These are phyloP conservation scores for Colletotrichum caudatum DNA, from an alignment of 2,329 filamentous ascomycete genomes.

Conservation along the genomic window DNA sequence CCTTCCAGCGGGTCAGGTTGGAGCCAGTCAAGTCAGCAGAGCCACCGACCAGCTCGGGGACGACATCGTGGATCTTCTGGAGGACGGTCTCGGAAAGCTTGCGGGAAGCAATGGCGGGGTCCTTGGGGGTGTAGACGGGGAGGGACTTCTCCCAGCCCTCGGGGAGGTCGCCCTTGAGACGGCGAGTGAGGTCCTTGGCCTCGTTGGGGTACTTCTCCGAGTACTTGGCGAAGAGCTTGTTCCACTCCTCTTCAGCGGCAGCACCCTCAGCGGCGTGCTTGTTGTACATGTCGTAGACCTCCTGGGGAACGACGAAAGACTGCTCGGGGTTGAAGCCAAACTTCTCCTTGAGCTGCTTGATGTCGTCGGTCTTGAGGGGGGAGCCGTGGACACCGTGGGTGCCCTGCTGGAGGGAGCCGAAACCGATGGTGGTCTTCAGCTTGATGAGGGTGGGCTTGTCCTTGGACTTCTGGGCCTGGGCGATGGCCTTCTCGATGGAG, in stretches of 20 bases:
- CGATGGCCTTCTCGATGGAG: conserved; percentile 88
- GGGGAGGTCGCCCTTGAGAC: conserved; percentile 85
- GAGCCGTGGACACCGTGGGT: conserved; percentile 97
- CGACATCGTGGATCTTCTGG: conserved; percentile 81
- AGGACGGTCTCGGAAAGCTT: conserved; percentile 97
- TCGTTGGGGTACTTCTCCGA: conserved; percentile 80
- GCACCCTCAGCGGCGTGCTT: conserved; percentile 89
- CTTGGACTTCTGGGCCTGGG: conserved; percentile 85
- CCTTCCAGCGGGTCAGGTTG: conserved; percentile 99
- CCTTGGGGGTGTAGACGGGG: conserved; percentile 88
- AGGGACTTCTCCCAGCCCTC: conserved; percentile 97
- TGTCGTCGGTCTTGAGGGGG: conserved; percentile 93
- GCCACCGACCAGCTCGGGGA: conserved; percentile 94
- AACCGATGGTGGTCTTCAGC: conserved; percentile 97
- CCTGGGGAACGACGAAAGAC: conserved; percentile 91
- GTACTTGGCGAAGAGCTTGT: conserved; percentile 92
- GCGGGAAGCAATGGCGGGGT: conserved; percentile 88
- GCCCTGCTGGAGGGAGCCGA: conserved; percentile 91
- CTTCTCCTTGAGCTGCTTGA: conserved; percentile 91
- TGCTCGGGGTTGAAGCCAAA: conserved; percentile 97
- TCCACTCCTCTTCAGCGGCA: conserved; percentile 93
- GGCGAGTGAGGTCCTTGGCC: conserved; percentile 83
- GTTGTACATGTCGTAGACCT: conserved; percentile 92
- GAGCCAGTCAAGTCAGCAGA: conserved; percentile 98
- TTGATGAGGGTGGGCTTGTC: conserved; percentile 98